phyloP scores from a whole-genome alignment of 495 filamentous ascomycete species.

The Neurospora cerealis region DNA sequence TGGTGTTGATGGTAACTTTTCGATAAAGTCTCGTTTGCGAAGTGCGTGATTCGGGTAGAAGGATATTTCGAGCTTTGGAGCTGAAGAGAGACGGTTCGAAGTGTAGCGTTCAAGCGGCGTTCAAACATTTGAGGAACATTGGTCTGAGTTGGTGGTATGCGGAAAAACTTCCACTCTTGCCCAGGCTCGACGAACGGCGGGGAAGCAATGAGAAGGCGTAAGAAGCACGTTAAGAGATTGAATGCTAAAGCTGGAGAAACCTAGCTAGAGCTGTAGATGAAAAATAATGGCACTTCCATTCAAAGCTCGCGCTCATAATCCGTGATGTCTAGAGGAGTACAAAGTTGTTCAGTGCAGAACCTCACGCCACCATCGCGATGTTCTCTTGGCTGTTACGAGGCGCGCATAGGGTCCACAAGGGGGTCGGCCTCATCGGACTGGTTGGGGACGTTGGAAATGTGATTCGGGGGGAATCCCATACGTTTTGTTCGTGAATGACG shows the following conservation, averaged over 20 bases:
- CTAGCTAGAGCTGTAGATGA: neutral
- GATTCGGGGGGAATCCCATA: too few species aligned
- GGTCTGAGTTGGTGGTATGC: too few species aligned
- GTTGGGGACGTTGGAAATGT: too few species aligned
- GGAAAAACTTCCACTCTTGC: too few species aligned
- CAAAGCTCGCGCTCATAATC: neutral
- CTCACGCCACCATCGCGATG: neutral
- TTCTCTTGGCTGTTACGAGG: neutral
- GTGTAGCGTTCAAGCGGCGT: too few species aligned
- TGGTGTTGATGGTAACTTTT: neutral
- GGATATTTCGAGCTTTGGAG: too few species aligned
- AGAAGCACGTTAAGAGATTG: neutral
- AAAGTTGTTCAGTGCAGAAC: neutral
- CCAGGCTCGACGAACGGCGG: neutral
- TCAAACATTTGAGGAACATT: too few species aligned
- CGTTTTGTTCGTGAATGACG: too few species aligned
- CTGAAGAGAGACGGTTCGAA: too few species aligned
- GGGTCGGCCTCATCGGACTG: too few species aligned
- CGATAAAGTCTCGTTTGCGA: neutral
- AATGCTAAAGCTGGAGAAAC: neutral
- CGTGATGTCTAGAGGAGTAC: neutral
- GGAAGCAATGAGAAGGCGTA: neutral
- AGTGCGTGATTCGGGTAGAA: neutral
- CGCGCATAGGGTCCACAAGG: too few species aligned
- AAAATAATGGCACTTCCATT: neutral